Conservation (phyloP, 176 grass and related monocot species). For the Paspalum notatum region DNA sequence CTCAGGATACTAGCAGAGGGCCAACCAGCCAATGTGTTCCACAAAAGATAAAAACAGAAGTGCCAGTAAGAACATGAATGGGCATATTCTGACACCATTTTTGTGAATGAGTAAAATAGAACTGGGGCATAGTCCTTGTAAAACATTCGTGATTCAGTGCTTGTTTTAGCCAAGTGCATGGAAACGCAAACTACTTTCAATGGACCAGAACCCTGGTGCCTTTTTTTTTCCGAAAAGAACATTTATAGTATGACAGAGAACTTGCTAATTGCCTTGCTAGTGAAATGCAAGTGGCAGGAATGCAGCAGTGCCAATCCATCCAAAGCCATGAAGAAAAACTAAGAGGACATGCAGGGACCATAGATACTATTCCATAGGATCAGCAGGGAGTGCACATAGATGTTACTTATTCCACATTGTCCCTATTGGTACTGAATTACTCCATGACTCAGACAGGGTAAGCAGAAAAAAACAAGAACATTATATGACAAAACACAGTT, state of each 20-base stretch:
- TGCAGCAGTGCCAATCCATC: neutral
- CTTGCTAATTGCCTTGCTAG: neutral
- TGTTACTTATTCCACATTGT: neutral
- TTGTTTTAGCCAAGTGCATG: neutral
- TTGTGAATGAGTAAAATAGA: neutral
- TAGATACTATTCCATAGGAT: neutral
- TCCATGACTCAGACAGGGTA: neutral
- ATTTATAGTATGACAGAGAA: neutral
- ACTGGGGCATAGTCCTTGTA: neutral
- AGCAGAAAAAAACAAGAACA: too few species aligned
- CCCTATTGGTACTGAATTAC: neutral
- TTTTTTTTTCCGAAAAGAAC: neutral
- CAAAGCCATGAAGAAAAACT: neutral
- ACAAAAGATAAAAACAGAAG: constrained; percentile 5
- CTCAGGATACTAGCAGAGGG: neutral
- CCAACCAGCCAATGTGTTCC: neutral
- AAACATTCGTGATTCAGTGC: neutral
- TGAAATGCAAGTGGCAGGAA: neutral
- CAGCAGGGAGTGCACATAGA: neutral
- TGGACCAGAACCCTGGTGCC: neutral
- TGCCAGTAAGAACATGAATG: neutral
- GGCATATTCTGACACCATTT: neutral
- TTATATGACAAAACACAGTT: neutral
- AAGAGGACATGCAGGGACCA: too few species aligned
- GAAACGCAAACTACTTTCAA: neutral